Base-by-base conservation (phyloP, 345 rosid species). In the Rhodamnia rubescens region DNA sequence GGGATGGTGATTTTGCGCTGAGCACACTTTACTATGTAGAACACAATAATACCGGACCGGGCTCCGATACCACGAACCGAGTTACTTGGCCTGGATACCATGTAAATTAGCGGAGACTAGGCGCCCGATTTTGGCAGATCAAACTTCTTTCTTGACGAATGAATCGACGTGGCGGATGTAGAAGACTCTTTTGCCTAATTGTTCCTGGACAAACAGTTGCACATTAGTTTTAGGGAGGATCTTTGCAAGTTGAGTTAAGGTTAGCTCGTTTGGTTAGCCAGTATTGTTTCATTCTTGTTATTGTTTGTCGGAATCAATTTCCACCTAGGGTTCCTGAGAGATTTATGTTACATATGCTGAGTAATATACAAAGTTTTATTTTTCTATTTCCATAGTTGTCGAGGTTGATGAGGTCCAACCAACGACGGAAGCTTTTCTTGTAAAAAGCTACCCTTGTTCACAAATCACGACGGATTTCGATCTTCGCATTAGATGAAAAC, bases 1-100 rank as follows among this genome's bases (percentile, higher is more conserved):
- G 99, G 99, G 86, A 74, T 15, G 95, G 91, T 82, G 57, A 57
- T 55, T 93, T 94, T 40, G 95, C 95, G 2, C 84, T 96, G 82
- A 92, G 85, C 47, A 96, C 97, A 3, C 81, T 92, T 51, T 96
- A 93, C 85, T 96, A 95, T 86, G 99, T 90, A 2, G 98, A 96
- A 91, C 93, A 95, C 42, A 86, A 88, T 92, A 96, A 96, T 81
- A 74, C 88, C 27, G 98, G 99, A 0, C 92, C 96, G 2, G 96
- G 99, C 10, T 88, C 97, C 13, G 92, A 90, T 64, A 92, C 94
- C 18, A 87, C 87, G 15, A 87, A 85, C 5, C 90, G 99, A 61
- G 98, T 95, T 11, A 88, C 85, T 13, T 96, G 99, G 99, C 88
- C 95, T 47, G 95, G 96, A 85, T 92, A 88, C 32, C 86, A 85